Evolutionary conservation across 352 stramenopile species (phyloP), one percentile per base, ranked within the genome.

Genomic region (Globisporangium acanthophoron): DNA sequence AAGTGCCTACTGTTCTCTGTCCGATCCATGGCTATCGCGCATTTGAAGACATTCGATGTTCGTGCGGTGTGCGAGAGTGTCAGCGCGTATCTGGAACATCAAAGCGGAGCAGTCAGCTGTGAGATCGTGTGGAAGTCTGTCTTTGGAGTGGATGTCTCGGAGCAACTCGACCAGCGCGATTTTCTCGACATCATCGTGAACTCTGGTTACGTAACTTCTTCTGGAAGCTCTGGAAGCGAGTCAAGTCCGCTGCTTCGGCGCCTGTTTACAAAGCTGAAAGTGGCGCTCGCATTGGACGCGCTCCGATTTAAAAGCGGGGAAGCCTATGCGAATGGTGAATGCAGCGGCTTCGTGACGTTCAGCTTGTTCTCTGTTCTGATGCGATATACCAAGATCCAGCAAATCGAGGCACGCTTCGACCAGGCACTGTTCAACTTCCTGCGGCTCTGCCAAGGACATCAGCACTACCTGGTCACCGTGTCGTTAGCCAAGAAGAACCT

Each of bases 361-460:
- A 76, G 69, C 27, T 46, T 87, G 9, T 85, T 88, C 29, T 70
- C 59, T 0, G 46, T 85, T 11, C 53, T 89, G 29, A 60, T 88
- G 41, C 61, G 70, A 6, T 60, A 73, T 44, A 61, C 65, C 24
- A 66, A 75, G 18, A 74, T 91, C 43, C 65, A 80, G 27, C 65
- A 73, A 12, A 76, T 89, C 16, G 73, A 89, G 49, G 60, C 50
- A 0, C 68, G 74, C 45, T 87, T 87, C 21, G 45, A 67, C 4
- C 77, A 78, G 48, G 81, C 69, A 0, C 55, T 88, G 8, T 46
- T 50, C 0, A 77, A 62, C 24, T 74, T 77, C 27, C 48, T 80
- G 2, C 69, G 73, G 6, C 48, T 79, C 0, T 75, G 58, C 1
- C 58, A 73, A 50, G 78, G 77, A 16, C 69, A 75, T 7, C 74